A percentile compares a stretch with the other conserved stretches of the same genome.
phyloP scores from a whole-genome alignment of 2,329 filamentous ascomycete species.

The Aspergillus quadrilineatus region DNA sequence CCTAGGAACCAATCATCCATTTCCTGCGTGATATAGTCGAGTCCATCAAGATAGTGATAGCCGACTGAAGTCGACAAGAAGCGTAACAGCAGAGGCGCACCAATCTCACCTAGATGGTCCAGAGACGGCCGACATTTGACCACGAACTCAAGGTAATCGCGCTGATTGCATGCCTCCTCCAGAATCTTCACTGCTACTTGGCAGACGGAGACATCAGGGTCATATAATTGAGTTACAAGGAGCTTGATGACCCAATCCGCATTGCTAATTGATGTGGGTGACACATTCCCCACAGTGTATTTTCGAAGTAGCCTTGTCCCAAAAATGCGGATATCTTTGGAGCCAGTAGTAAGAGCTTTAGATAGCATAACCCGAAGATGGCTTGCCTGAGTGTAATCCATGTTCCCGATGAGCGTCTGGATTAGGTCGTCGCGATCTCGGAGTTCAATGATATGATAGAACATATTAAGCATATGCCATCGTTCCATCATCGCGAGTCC shows the following conservation, averaged over 20 bases:
- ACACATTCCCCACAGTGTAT: constrained; percentile 67
- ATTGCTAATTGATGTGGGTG: constrained; percentile 53
- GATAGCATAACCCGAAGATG: constrained; percentile 90
- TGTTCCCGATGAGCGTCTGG: constrained; percentile 80
- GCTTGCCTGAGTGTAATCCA: constrained; percentile 85
- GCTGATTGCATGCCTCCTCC: constrained; percentile 94
- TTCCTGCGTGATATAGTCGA: constrained; percentile 98
- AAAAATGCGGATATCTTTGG: constrained; percentile 86
- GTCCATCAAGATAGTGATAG: constrained; percentile 92
- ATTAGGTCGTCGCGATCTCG: constrained; percentile 89
- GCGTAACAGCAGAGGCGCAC: constrained; percentile 83
- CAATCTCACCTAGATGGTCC: constrained; percentile 94
- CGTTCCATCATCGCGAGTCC: constrained; percentile 87
- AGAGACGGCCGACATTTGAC: constrained; percentile 93
- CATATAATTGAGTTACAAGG: constrained; percentile 96
- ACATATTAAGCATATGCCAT: constrained; percentile 99
- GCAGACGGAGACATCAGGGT: constrained; percentile 94
- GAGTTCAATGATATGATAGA: constrained; percentile 95
- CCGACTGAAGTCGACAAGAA: constrained; percentile 96
- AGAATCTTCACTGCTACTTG: constrained; percentile 95
- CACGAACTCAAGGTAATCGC: constrained; percentile 87
- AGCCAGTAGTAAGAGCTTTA: constrained; percentile 87
- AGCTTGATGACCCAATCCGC: constrained; percentile 95
- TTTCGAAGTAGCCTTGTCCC: constrained; percentile 83
- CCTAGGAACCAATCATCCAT: constrained; percentile 99